phyloP scores from a whole-genome alignment of 1,284 basidiomycete genomes.

The Heterobasidion parviporum region DNA sequence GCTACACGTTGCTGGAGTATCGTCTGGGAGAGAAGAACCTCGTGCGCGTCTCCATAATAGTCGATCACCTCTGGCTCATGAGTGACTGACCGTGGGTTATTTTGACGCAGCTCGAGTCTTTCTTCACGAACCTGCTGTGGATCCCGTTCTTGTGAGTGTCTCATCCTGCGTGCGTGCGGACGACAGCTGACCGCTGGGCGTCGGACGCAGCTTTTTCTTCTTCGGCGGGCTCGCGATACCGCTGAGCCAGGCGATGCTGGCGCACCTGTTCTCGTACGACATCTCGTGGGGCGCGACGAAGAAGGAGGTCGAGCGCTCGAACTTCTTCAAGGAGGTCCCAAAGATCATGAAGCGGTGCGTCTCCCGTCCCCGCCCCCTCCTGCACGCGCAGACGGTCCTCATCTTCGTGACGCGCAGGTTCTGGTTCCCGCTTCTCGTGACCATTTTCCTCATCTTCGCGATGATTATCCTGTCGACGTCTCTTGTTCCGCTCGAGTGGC shows the following conservation, averaged over 20 bases:
- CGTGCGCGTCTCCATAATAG: constrained; percentile 9
- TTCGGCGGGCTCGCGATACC: constrained; percentile 44
- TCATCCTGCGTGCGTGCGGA: background rate
- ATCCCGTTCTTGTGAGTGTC: constrained; percentile 34
- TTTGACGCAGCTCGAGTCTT: constrained; percentile 18
- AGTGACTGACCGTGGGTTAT: background rate
- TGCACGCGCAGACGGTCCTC: background rate
- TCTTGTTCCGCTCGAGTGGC: constrained; percentile 37
- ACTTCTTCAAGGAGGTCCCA: constrained; percentile 55
- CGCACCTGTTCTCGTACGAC: constrained; percentile 48
- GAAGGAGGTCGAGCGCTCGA: constrained; percentile 44
- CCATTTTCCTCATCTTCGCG: constrained; percentile 28
- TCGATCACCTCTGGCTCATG: no score
- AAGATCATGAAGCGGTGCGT: constrained; percentile 34
- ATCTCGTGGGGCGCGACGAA: constrained; percentile 42
- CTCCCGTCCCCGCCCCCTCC: background rate
- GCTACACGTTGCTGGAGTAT: constrained; percentile 40
- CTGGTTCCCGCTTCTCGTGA: constrained; percentile 38
- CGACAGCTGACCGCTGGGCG: background rate
- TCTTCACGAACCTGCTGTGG: constrained; percentile 39
- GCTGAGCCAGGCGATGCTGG: constrained; percentile 37
- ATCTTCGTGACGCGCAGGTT: constrained; percentile 18
- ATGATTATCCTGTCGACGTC: constrained; percentile 30
- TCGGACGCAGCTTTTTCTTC: constrained; percentile 39
- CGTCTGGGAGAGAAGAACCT: constrained; percentile 32